phyloP scores from a whole-genome alignment of 2,329 filamentous ascomycete genomes.

The Neocatenulostroma microsporum region DNA sequence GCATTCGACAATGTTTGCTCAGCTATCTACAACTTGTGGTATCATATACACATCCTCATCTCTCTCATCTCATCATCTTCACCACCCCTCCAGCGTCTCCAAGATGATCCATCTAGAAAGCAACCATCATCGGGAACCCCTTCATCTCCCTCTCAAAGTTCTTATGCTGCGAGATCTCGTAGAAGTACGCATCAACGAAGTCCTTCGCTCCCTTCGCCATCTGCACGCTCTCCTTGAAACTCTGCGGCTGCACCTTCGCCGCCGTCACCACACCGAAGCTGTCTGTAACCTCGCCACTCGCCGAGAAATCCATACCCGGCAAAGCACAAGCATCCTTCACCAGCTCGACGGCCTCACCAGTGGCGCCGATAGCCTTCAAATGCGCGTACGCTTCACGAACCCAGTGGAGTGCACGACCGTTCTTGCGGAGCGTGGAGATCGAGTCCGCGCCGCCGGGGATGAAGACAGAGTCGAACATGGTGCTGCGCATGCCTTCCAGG shows the following conservation, averaged over 20 bases:
- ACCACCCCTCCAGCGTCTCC: no score
- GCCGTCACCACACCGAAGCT: slow-evolving; percentile 73
- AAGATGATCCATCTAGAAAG: no score
- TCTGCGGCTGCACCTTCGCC: slow-evolving; percentile 44
- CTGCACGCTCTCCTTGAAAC: slow-evolving; percentile 53
- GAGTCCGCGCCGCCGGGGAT: slow-evolving; percentile 63
- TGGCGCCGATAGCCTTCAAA: slow-evolving; percentile 69
- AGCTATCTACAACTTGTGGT: no score
- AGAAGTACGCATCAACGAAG: slow-evolving; percentile 65
- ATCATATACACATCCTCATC: no score
- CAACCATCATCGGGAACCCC: slow-evolving; percentile 58
- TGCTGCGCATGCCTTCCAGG: slow-evolving; percentile 69
- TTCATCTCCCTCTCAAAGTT: slow-evolving; percentile 68
- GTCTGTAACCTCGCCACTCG: slow-evolving; percentile 49
- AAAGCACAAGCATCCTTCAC: slow-evolving; percentile 44
- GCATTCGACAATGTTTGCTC: no score
- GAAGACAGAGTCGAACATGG: slow-evolving; percentile 73
- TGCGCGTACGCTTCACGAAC: slow-evolving; percentile 75
- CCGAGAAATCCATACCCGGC: slow-evolving; percentile 43
- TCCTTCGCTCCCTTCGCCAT: slow-evolving; percentile 60
- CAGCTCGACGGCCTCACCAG: slow-evolving; percentile 62
- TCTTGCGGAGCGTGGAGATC: slow-evolving; percentile 56
- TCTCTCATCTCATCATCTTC: no score
- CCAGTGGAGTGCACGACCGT: slow-evolving; percentile 67
- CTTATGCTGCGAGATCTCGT: slow-evolving; percentile 61